Evolutionary conservation across 2,329 filamentous ascomycete genomes (phyloP).

Genomic region (Sporothrix inflata): DNA sequence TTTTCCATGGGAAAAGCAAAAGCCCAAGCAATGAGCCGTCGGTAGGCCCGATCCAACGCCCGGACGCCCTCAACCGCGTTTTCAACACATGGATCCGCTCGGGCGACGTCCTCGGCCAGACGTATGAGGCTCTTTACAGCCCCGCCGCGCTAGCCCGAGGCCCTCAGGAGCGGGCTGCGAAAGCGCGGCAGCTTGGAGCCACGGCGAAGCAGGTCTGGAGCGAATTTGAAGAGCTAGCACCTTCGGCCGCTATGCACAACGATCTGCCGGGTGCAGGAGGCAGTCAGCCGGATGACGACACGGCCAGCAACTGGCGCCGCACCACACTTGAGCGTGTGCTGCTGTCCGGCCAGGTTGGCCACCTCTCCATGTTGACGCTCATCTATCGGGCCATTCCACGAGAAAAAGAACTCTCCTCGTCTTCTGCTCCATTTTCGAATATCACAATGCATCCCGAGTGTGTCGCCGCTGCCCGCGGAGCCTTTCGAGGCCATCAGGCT

Average conservation of each 20-base stretch:
- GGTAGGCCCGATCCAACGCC: slow-evolving; percentile 43
- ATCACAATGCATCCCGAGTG: not conserved
- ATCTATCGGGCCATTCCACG: slow-evolving; percentile 57
- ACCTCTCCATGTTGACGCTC: slow-evolving; percentile 54
- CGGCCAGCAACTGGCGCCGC: slow-evolving; percentile 31
- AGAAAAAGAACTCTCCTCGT: not conserved
- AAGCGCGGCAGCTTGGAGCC: not conserved
- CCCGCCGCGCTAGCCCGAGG: slow-evolving; percentile 49
- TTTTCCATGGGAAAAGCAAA: slow-evolving; percentile 40
- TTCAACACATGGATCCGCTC: slow-evolving; percentile 59
- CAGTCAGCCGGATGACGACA: not conserved
- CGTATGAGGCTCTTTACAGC: slow-evolving; percentile 62
- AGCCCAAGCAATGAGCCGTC: not conserved
- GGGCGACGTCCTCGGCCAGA: slow-evolving; percentile 59
- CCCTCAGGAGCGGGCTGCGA: slow-evolving; percentile 45
- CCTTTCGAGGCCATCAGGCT: not conserved
- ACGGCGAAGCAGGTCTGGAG: not conserved
- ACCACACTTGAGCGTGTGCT: slow-evolving; percentile 41
- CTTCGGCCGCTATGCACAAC: not conserved
- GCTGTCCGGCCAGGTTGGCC: slow-evolving; percentile 52
- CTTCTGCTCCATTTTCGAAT: not conserved
- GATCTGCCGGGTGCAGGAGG: not conserved
- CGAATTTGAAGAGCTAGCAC: not conserved
- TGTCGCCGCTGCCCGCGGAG: not conserved
- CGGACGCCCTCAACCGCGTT: not conserved